Evolutionary conservation across 768 basidiomycete species (phyloP).

Genomic region (Cystofilobasidium ferigula): DNA sequence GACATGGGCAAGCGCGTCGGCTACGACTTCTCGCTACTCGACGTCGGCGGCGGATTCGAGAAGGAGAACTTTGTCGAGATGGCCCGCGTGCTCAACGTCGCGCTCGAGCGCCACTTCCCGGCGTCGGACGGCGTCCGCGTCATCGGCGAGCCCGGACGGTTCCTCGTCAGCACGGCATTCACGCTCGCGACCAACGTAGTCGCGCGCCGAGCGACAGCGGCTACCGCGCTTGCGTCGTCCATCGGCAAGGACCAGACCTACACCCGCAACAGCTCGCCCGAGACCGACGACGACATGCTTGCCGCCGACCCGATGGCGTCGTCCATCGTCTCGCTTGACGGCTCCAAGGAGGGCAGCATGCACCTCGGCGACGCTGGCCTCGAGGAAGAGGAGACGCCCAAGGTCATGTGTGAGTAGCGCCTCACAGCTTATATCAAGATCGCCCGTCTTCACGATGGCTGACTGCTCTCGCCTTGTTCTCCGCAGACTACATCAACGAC

Average conservation of each 20-base stretch:
- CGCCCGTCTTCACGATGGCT: not conserved
- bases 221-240: slow-evolving; percentile 12
- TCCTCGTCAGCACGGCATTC: slow-evolving; percentile 85
- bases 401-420: slow-evolving; percentile 88
- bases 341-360: slow-evolving; percentile 27
- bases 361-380: slow-evolving; percentile 21
- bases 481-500: slow-evolving; percentile 93
- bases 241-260: not conserved
- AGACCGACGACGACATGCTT: slow-evolving; percentile 27
- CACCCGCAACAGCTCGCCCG: slow-evolving; percentile 35
- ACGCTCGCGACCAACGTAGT: slow-evolving; percentile 87
- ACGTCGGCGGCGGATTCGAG: slow-evolving; percentile 95
- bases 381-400: slow-evolving; percentile 41
- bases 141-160: slow-evolving; percentile 91
- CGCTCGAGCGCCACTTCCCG: slow-evolving; percentile 72
- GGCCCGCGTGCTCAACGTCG: slow-evolving; percentile 55
- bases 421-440: no score
- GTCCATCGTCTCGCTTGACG: slow-evolving; percentile 21
- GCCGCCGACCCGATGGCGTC: slow-evolving; percentile 14
- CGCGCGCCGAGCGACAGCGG: slow-evolving; percentile 52
- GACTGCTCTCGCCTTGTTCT: slow-evolving; percentile 9
- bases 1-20: slow-evolving; percentile 74
- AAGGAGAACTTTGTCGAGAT: slow-evolving; percentile 71
- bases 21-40: slow-evolving; percentile 70
- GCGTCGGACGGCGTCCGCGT: slow-evolving; percentile 54